These are phyloP conservation scores for Macrophomina pseudophaseolina DNA, from an alignment of 2,329 filamentous ascomycete genomes.

Conservation along the genomic window DNA sequence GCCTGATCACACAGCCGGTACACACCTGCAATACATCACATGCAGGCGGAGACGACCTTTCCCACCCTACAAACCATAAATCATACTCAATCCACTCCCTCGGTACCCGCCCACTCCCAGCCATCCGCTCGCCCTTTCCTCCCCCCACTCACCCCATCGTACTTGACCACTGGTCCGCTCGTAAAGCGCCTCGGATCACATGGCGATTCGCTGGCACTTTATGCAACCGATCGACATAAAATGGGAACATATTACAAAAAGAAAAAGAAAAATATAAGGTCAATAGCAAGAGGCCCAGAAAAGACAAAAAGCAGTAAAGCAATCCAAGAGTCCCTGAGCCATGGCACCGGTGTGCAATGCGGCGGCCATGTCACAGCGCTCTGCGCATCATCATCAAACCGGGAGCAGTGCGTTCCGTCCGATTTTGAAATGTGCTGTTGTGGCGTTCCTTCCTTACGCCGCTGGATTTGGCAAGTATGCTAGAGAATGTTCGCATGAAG, in stretches of 20 bases:
- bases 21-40: background rate
- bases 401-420: background rate
- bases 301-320: background rate
- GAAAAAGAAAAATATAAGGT: too few species aligned
- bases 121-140: background rate
- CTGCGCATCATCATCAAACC: background rate
- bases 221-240: too few species aligned
- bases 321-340: too few species aligned
- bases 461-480: too few species aligned
- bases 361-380: background rate
- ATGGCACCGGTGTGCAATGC: too few species aligned
- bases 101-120: background rate
- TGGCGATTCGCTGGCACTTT: too few species aligned
- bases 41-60: background rate
- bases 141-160: background rate
- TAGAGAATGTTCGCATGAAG: too few species aligned
- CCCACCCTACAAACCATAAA: background rate
- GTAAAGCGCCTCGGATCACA: background rate
- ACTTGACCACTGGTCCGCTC: background rate
- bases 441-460: too few species aligned
- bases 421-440: too few species aligned
- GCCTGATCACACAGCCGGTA: background rate
- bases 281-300: background rate
- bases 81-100: background rate
- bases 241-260: too few species aligned